Base-by-base conservation (phyloP, 345 rosid genomes). In the Psidium friedrichsthalianum region DNA sequence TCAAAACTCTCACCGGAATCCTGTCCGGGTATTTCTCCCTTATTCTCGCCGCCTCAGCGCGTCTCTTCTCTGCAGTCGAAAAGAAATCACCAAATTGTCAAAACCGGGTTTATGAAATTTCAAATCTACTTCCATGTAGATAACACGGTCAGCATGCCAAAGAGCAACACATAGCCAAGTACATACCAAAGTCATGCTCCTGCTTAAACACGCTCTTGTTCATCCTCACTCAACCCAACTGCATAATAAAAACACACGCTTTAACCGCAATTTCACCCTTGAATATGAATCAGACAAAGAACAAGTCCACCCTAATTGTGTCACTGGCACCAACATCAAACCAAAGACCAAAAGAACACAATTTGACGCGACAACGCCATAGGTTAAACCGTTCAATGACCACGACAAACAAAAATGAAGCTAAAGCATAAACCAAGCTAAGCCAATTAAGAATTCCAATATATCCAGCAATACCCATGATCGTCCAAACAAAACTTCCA, bases 151-250 rank as follows among this genome's bases (percentile, higher is more conserved):
- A 69, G 44, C 76, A 1, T 64, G 24, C 76, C 76, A 64, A 32
- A 8, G 6, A 64, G 44, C 44, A 83, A 56, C 61, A 57, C 69
- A 55, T 5, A 18, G 52, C 44, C 15, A 81, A 86, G 24, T 25
- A 78, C 85, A 84, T 78, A 90, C 91, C 91, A 44, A 88, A 87
- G 82, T 87, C 91, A 59, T 88, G 90, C 90, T 90, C 91, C 87
- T 90, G 91, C 84, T 88, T 90, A 89, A 90, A 90, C 83, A 86
- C 87, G 83, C 90, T 88, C 86, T 86, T 90, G 21, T 87, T 85
- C 91, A 90, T 90, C 82, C 32, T 84, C 36, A 64, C 89, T 80
- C 82, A 25, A 69, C 53, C 86, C 27, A 69, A 83, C 27, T 29
- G 86, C 59, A 49, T 51, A 52, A 83, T 53, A 56, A 29, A 82